Evolutionary conservation across 1,139 yeast species (phyloP).

Genomic region (Suhomyces panamericanus): DNA sequence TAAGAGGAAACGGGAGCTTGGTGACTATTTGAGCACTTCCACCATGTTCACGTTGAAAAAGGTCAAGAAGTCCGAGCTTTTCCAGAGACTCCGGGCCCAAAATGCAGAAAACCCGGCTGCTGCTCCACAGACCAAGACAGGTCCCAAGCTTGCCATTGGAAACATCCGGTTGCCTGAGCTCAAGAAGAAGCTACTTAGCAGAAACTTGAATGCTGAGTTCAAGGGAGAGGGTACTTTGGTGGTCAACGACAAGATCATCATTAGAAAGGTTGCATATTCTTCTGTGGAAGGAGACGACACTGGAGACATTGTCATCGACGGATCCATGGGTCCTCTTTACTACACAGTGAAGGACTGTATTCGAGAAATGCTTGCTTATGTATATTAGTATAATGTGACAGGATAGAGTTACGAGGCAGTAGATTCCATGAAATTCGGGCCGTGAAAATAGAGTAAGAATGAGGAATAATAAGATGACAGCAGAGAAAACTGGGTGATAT

Average conservation of each 20-base stretch:
- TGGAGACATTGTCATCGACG: slow-evolving; percentile 84
- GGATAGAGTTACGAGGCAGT: background rate
- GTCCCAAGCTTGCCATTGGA: slow-evolving; percentile 71
- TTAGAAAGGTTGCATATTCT: slow-evolving; percentile 63
- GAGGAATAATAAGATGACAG: too few species aligned
- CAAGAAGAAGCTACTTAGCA: slow-evolving; percentile 57
- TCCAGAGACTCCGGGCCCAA: slow-evolving; percentile 14
- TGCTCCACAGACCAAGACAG: slow-evolving; percentile 15
- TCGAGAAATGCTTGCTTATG: slow-evolving; percentile 78
- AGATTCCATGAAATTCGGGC: too few species aligned
- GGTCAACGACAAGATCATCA: slow-evolving; percentile 73
- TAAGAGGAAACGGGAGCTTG: slow-evolving; percentile 22
- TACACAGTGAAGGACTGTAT: slow-evolving; percentile 78
- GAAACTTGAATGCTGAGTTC: slow-evolving; percentile 78
- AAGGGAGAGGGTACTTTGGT: slow-evolving; percentile 92
- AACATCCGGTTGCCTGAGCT: slow-evolving; percentile 84
- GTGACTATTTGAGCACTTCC: slow-evolving; percentile 35
- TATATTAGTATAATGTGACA: slow-evolving; percentile 26
- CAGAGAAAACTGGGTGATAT: too few species aligned
- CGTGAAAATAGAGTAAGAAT: too few species aligned
- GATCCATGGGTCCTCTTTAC: slow-evolving; percentile 72
- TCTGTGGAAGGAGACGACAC: slow-evolving; percentile 51
- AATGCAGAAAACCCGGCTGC: slow-evolving; percentile 7
- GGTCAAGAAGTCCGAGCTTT: slow-evolving; percentile 20
- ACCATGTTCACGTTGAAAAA: slow-evolving; percentile 42